phyloP scores from a whole-genome alignment of 163 green algal genomes.

The Scenedesmus sp. region DNA sequence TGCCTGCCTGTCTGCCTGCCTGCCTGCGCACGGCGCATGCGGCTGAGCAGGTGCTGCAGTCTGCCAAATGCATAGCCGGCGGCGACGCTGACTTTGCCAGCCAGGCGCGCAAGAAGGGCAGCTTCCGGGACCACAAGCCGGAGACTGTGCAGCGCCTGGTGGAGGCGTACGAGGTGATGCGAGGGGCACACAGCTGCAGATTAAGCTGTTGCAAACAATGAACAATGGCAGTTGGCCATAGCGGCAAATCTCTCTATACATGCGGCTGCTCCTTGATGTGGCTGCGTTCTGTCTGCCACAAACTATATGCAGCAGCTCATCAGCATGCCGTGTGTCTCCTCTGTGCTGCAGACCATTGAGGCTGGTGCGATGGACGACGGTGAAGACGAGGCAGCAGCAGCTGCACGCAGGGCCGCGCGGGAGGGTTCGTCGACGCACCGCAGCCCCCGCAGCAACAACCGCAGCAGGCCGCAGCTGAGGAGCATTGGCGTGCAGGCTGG shows the following conservation, averaged over 20 bases:
- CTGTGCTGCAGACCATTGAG: constrained; percentile 21
- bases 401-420: neutral
- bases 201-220: no score
- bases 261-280: neutral
- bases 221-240: no score
- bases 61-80: neutral
- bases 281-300: neutral
- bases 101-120: constrained; percentile 14
- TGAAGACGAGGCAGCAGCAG: neutral
- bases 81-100: neutral
- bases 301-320: neutral
- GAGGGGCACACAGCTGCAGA: no score
- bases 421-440: neutral
- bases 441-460: neutral
- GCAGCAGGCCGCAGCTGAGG: neutral
- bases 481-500: constrained; percentile 14
- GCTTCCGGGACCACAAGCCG: neutral
- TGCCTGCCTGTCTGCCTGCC: neutral
- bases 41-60: constrained; percentile 42
- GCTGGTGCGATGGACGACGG: constrained; percentile 25
- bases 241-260: no score
- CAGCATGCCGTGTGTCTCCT: neutral
- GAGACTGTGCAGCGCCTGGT: constrained; percentile 35
- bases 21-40: neutral
- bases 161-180: constrained; percentile 32